A percentile compares a stretch with the other conserved stretches of the same genome.
Conservation (phyloP, 2,329 filamentous ascomycete genomes). For the Calonectria fujianensis region DNA sequence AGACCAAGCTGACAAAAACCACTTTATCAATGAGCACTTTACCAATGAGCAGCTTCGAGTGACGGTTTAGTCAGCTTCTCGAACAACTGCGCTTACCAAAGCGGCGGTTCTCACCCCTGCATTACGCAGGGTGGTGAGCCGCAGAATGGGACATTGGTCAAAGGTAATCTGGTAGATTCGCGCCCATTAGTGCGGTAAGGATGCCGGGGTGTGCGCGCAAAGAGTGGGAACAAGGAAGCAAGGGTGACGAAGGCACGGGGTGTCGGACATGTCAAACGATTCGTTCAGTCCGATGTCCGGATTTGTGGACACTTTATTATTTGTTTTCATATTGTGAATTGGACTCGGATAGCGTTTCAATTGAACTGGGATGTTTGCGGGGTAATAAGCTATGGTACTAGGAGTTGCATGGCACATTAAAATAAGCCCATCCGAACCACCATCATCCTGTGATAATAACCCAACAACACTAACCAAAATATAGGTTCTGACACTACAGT, state of each 20-base stretch:
- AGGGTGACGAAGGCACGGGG: not conserved
- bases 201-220: not conserved
- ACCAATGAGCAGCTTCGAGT: not conserved
- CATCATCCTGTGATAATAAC: not conserved
- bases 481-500: not conserved
- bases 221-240: slow-evolving; percentile 1
- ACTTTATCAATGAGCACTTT: not conserved
- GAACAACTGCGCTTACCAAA: not conserved
- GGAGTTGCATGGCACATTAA: not conserved
- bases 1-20: not conserved
- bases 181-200: not conserved
- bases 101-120: slow-evolving; percentile 1
- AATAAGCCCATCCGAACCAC: not conserved
- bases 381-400: not conserved
- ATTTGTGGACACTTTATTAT: not conserved
- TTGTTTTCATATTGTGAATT: not conserved
- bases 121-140: not conserved
- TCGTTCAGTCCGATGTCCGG: no score
- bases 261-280: not conserved
- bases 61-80: not conserved
- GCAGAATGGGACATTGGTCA: slow-evolving; percentile 1
- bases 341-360: not conserved
- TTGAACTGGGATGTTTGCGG: not conserved
- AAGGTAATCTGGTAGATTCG: slow-evolving; percentile 13
- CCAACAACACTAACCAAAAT: not conserved